Evolutionary conservation across 306 rosid species (phyloP).

Genomic region (Corylus avellana): DNA sequence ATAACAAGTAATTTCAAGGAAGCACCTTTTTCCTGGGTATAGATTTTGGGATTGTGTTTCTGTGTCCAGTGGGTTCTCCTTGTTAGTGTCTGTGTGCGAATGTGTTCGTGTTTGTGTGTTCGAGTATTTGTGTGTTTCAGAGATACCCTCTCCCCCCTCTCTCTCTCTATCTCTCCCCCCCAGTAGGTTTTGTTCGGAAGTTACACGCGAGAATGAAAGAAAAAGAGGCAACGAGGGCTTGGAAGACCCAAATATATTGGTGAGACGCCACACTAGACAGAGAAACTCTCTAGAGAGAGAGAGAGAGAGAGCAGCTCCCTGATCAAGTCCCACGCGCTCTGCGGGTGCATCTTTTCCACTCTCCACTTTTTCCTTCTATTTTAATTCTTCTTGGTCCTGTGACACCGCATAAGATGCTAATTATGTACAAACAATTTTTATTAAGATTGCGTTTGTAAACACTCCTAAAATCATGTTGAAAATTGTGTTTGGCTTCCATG

Average conservation of each 20-base stretch:
- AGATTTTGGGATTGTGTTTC: constrained; percentile 10
- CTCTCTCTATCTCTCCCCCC: constrained; percentile 16
- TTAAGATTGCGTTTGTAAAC: too few species aligned
- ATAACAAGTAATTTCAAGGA: background rate
- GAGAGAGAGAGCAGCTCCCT: background rate
- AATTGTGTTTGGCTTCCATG: too few species aligned
- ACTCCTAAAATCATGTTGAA: too few species aligned
- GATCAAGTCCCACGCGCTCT: background rate
- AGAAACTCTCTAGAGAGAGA: background rate
- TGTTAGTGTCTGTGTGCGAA: background rate
- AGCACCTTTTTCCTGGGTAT: background rate
- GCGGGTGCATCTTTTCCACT: background rate
- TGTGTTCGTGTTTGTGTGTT: background rate
- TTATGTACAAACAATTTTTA: too few species aligned
- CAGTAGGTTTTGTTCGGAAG: constrained; percentile 33
- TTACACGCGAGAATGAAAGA: constrained; percentile 31
- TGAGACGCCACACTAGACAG: background rate
- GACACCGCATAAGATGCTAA: too few species aligned
- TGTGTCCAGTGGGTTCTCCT: background rate
- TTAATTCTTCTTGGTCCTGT: too few species aligned
- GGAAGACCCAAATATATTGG: background rate
- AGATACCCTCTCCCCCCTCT: constrained; percentile 6
- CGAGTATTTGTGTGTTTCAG: constrained; percentile 13
- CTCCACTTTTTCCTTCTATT: background rate
- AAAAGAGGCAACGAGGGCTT: background rate